Evolutionary conservation across 1,284 basidiomycete genomes (phyloP), one percentile per base, ranked within the genome.

Genomic region (Neonothopanus nambi): DNA sequence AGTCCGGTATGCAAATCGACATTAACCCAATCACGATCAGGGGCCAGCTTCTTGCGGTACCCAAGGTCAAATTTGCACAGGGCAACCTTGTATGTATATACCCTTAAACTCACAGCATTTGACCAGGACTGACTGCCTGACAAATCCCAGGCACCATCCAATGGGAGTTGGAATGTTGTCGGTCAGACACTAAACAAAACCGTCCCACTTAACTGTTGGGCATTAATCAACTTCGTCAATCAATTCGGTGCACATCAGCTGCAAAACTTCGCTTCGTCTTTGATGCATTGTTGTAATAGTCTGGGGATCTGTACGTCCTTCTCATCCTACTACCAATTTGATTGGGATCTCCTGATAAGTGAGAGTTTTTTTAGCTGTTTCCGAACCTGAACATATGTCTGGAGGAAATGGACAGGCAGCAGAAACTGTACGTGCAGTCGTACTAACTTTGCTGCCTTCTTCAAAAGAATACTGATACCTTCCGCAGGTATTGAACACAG

Each of bases 151-250:
- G 35, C 44, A 18, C 72, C 71, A 1, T 60, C 18, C 9, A 60
- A 65, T 41, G 77, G 77, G 0, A 57, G 66, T 0, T 77, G 75
- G 75, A 78, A 78, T 52, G 67, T 67, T 18, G 56, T 71, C 0
- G 61, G 63, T 1, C 64, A 70, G 39, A 59, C 57, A 11, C 72
- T 79, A 44, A 62, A 48, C 15, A 51, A 61, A 4, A 62, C 77
- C 0, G 61, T 53, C 17, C 23, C 18, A 7, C 57, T 80, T 5
- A 28, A 40, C 0, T 60, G 54, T 1, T 79, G 78, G 78, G 71
- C 63, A 3, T 60, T 78, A 12, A 57, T 77, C 3, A 69, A 68
- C 30, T 74, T 75, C 48, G 63, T 62, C 24, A 46, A 21, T 39
- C 17, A 6, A 58, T 12, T 38, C 45, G 7, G 54, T 52, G 1